phyloP scores from a whole-genome alignment of 2,329 filamentous ascomycete genomes.

The Passalora sequoiae region DNA sequence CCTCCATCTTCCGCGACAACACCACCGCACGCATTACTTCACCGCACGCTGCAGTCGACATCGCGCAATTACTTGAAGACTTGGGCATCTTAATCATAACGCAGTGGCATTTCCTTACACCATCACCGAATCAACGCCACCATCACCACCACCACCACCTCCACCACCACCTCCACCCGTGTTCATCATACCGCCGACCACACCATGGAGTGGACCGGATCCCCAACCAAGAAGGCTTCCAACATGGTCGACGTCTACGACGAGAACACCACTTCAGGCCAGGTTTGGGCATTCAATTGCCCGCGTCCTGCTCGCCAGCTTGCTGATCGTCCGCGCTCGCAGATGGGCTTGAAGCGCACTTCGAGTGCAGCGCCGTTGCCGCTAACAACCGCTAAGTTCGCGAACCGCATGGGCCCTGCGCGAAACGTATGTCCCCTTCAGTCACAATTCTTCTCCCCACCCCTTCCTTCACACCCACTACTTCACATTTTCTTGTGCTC shows the following conservation, averaged over 20 bases:
- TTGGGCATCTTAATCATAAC: constrained; percentile 5
- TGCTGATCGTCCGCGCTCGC: constrained; percentile 11
- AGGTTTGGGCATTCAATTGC: constrained; percentile 17
- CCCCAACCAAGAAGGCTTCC: constrained; percentile 21
- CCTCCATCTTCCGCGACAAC: constrained; percentile 1
- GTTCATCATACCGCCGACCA: too few species aligned
- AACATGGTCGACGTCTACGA: constrained; percentile 22
- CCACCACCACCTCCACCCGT: constrained; percentile 9
- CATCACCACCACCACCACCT: not conserved
- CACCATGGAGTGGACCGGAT: constrained; percentile 23
- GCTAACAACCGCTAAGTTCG: constrained; percentile 36
- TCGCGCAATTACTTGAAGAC: too few species aligned
- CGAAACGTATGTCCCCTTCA: constrained; percentile 17
- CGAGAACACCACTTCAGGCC: constrained; percentile 19
- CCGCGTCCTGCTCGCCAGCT: constrained; percentile 6
- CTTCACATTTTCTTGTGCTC: too few species aligned
- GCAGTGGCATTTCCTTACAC: constrained; percentile 4
- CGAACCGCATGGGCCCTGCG: constrained; percentile 27
- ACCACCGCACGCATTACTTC: constrained; percentile 1
- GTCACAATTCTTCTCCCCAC: constrained; percentile 3
- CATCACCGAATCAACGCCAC: constrained; percentile 1
- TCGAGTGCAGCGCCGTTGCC: constrained; percentile 26
- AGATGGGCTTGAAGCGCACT: constrained; percentile 24
- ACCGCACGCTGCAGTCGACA: too few species aligned
- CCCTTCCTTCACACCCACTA: constrained; percentile 6